These are phyloP conservation scores for Cyclanthera cordifolia DNA, from an alignment of 306 rosid species.

Conservation along the genomic window DNA sequence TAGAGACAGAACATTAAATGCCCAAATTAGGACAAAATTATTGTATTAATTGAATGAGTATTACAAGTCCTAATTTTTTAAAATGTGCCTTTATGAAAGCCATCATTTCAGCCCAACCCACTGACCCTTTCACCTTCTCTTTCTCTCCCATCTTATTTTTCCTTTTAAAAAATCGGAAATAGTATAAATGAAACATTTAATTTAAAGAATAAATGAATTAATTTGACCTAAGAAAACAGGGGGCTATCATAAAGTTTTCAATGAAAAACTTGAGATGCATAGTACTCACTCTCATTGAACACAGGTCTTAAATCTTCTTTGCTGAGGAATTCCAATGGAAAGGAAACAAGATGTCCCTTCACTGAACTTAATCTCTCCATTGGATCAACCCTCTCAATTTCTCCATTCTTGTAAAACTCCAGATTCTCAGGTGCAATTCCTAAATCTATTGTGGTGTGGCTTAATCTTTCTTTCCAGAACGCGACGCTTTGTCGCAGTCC, in stretches of 20 bases:
- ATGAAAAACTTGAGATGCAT: conserved; percentile 83
- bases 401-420: conserved; percentile 53
- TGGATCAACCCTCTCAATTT: conserved; percentile 37
- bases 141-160: background rate
- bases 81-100: background rate
- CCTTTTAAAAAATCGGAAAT: background rate
- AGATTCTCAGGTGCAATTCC: conserved; percentile 68
- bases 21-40: conserved; percentile 2
- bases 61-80: background rate
- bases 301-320: conserved; percentile 90
- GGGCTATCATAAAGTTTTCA: background rate
- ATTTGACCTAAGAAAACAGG: background rate
- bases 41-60: conserved; percentile 4
- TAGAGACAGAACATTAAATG: background rate
- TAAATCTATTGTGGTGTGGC: conserved; percentile 76
- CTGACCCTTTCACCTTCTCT: background rate
- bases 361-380: conserved; percentile 52
- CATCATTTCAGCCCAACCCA: background rate
- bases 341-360: conserved; percentile 84
- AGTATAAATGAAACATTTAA: background rate
- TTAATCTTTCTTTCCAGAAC: conserved; percentile 60
- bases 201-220: conserved; percentile 16
- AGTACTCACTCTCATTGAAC: conserved; percentile 84
- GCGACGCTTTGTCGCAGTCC: conserved; percentile 65
- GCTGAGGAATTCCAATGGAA: conserved; percentile 82